Evolutionary conservation across 495 filamentous ascomycete genomes (phyloP).

Genomic region (Penicillium salamii): DNA sequence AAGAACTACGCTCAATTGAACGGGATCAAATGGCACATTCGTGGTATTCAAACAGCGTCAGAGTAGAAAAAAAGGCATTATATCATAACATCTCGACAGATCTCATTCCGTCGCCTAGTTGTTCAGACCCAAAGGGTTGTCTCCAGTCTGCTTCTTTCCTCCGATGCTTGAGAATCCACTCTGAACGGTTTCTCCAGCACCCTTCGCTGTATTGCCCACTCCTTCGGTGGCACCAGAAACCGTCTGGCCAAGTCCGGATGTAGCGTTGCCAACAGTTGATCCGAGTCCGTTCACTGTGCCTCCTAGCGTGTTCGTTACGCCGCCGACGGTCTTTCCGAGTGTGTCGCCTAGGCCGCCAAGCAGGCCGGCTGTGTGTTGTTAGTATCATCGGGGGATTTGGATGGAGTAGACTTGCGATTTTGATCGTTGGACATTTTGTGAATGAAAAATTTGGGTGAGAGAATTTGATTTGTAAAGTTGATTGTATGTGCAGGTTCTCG

Average conservation of each 20-base stretch:
- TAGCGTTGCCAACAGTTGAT: constrained; percentile 33
- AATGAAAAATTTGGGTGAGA: not conserved
- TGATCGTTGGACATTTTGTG: constrained; percentile 3
- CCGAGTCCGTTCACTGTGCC: constrained; percentile 31
- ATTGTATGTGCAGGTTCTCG: too few species aligned
- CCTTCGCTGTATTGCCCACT: constrained; percentile 33
- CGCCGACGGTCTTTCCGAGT: constrained; percentile 35
- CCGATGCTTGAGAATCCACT: constrained; percentile 13
- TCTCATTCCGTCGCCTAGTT: not conserved
- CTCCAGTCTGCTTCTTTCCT: constrained; percentile 21
- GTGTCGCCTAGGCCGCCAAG: constrained; percentile 35
- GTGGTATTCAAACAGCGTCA: too few species aligned
- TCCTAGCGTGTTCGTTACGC: constrained; percentile 35
- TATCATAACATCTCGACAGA: not conserved
- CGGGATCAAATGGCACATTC: too few species aligned
- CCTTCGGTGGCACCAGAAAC: constrained; percentile 32
- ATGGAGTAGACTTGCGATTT: not conserved
- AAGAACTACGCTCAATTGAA: too few species aligned
- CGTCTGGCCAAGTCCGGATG: constrained; percentile 32
- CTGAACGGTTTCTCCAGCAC: constrained; percentile 14
- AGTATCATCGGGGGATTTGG: too few species aligned
- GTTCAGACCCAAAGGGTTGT: constrained; percentile 25
- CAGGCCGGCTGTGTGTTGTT: constrained; percentile 16
- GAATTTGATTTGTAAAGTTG: too few species aligned
- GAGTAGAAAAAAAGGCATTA: not conserved